These are phyloP conservation scores for Sonneratia alba DNA, from an alignment of 345 rosid genomes.

Conservation along the genomic window DNA sequence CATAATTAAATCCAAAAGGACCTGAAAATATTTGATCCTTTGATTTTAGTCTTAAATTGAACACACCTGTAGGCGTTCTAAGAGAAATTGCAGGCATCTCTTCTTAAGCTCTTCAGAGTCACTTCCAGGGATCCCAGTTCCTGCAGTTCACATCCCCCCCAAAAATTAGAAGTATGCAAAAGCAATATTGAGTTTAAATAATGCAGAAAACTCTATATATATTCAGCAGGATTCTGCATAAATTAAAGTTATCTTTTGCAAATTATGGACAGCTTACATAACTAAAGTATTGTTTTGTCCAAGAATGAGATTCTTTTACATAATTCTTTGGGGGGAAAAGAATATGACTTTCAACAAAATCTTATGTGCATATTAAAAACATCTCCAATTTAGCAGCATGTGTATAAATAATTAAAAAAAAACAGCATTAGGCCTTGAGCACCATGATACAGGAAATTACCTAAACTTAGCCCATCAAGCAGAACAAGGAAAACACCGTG, in stretches of 20 bases:
- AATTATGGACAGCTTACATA: background rate
- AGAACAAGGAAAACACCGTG: constrained; percentile 91
- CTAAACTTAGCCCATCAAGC: constrained; percentile 87
- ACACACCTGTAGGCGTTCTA: constrained; percentile 46
- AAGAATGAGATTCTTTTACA: background rate
- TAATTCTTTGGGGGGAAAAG: background rate
- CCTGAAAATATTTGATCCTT: background rate
- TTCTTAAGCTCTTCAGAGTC: constrained; percentile 54
- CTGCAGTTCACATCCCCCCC: constrained; percentile 19
- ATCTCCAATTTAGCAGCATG: background rate
- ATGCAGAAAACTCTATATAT: background rate
- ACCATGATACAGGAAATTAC: constrained; percentile 22
- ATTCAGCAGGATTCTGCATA: background rate
- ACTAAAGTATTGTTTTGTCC: background rate
- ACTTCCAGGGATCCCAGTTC: constrained; percentile 60
- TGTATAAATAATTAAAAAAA: background rate
- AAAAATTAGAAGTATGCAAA: background rate
- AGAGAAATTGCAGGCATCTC: constrained; percentile 56
- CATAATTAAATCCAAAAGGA: background rate
- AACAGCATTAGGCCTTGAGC: background rate
- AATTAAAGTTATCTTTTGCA: background rate
- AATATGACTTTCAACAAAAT: background rate
- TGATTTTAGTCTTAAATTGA: background rate
- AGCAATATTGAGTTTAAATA: constrained; percentile 2
- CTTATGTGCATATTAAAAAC: background rate